Evolutionary conservation across 2,329 filamentous ascomycete genomes (phyloP).

Genomic region (Eurotiales sp.): DNA sequence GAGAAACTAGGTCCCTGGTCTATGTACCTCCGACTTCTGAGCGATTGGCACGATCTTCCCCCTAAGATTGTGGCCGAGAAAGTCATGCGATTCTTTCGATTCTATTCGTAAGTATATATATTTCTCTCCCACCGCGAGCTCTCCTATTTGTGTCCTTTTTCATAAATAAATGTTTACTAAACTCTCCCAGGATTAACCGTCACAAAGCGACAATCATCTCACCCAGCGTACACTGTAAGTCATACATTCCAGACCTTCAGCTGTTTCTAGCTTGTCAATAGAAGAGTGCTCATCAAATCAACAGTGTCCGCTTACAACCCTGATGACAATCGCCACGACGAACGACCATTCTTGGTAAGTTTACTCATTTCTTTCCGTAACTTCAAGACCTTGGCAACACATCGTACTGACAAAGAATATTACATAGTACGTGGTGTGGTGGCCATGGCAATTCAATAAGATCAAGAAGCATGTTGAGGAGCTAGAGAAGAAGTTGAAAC

Average conservation of each 20-base stretch:
- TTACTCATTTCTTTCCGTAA: neutral
- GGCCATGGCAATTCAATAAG: neutral
- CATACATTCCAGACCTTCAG: no score
- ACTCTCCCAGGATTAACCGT: neutral
- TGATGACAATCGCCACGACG: neutral
- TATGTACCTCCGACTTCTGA: conserved; percentile 49
- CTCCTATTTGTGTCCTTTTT: neutral
- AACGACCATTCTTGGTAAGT: neutral
- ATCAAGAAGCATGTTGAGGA: neutral
- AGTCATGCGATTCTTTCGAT: neutral
- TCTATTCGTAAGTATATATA: neutral
- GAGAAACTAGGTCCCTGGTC: conserved; percentile 51
- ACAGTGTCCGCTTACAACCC: neutral
- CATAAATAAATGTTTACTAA: neutral
- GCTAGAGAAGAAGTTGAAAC: neutral
- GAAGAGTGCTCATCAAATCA: neutral
- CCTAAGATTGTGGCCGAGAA: neutral
- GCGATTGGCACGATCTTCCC: conserved; percentile 38
- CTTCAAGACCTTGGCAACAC: no score
- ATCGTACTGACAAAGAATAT: neutral
- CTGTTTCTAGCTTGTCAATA: neutral
- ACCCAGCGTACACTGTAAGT: neutral
- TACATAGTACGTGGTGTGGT: neutral
- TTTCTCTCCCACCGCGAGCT: no score
- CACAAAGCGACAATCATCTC: neutral